A percentile compares a stretch with the other conserved stretches of the same genome.
These are phyloP conservation scores for Leptodermis oblonga DNA, from an alignment of 257 asterid species.

Conservation along the genomic window DNA sequence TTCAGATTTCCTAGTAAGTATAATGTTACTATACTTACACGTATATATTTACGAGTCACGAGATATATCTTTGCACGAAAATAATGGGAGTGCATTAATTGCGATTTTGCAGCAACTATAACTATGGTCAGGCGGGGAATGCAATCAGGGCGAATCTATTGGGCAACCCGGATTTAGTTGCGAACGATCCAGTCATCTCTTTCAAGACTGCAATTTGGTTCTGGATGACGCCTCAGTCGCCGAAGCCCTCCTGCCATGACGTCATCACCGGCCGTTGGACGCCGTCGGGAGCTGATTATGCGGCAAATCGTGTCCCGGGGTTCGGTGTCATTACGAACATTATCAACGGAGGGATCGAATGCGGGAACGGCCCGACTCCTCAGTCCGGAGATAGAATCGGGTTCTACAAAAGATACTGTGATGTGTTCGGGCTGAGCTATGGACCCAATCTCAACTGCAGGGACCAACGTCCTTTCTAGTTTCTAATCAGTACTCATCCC, in stretches of 20 bases:
- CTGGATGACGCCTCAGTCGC: conserved; percentile 36
- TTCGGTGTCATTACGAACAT: conserved; percentile 35
- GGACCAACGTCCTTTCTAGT: conserved; percentile 26
- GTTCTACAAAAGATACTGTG: conserved; percentile 26
- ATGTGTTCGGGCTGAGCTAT: conserved; percentile 17
- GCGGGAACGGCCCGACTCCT: conserved; percentile 22
- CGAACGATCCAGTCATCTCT: conserved; percentile 22
- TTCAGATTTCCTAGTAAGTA: conserved; percentile 29
- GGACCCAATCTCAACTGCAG: conserved; percentile 29
- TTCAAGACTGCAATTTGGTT: conserved; percentile 40
- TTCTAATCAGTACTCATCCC: too few relatives aligned
- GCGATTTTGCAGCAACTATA: conserved; percentile 33
- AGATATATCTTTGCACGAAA: too few relatives aligned
- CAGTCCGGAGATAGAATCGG: conserved; percentile 27
- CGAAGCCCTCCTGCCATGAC: conserved; percentile 31
- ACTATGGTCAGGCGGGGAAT: conserved; percentile 33
- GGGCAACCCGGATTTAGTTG: conserved; percentile 33
- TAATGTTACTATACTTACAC: too few relatives aligned
- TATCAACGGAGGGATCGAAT: conserved; percentile 35
- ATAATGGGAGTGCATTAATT: too few relatives aligned
- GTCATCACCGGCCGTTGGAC: conserved; percentile 29
- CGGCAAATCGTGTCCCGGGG: conserved; percentile 30
- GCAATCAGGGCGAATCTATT: conserved; percentile 23
- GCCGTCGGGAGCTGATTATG: conserved; percentile 21
- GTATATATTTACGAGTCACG: too few relatives aligned